phyloP scores from a whole-genome alignment of 2,329 filamentous ascomycete genomes.

The Sordariomycetes sp. region DNA sequence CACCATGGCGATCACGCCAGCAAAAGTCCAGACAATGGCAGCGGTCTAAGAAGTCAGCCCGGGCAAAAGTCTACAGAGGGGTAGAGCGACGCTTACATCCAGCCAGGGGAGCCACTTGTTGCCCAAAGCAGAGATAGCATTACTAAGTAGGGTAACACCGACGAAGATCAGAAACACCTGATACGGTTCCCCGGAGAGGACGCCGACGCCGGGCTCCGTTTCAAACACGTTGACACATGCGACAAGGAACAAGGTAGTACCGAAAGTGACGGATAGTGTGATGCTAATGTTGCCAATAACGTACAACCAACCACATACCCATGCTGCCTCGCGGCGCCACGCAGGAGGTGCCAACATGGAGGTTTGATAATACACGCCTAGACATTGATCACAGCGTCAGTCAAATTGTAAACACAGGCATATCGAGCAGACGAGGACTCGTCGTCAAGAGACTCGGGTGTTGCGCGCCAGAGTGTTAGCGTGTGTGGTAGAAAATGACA shows the following conservation, averaged over 20 bases:
- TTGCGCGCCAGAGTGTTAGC: no score
- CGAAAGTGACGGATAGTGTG: conserved; percentile 68
- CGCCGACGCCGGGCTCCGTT: conserved; percentile 22
- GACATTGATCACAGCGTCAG: neutral
- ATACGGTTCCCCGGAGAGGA: conserved; percentile 39
- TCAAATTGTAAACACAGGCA: neutral
- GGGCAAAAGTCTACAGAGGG: neutral
- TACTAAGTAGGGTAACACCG: conserved; percentile 49
- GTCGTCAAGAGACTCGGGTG: no score
- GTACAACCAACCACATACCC: conserved; percentile 65
- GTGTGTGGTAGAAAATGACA: no score
- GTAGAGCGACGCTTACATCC: conserved; percentile 40
- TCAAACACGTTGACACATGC: conserved; percentile 43
- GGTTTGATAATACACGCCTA: conserved; percentile 60
- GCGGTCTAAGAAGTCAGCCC: conserved; percentile 36
- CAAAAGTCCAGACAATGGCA: conserved; percentile 64
- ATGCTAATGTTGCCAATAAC: conserved; percentile 73
- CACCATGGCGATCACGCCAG: conserved; percentile 52
- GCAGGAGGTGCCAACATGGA: conserved; percentile 56
- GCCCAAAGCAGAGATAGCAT: conserved; percentile 51
- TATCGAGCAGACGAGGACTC: conserved; percentile 6
- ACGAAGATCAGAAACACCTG: conserved; percentile 62
- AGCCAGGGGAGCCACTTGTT: conserved; percentile 55
- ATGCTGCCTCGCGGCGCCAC: conserved; percentile 51
- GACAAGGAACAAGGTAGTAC: conserved; percentile 52